Percentiles rank a stretch among this genome's conserved stretches.
Conservation (phyloP, 1,284 basidiomycete genomes). For the Microbotryomycetes sp. region DNA sequence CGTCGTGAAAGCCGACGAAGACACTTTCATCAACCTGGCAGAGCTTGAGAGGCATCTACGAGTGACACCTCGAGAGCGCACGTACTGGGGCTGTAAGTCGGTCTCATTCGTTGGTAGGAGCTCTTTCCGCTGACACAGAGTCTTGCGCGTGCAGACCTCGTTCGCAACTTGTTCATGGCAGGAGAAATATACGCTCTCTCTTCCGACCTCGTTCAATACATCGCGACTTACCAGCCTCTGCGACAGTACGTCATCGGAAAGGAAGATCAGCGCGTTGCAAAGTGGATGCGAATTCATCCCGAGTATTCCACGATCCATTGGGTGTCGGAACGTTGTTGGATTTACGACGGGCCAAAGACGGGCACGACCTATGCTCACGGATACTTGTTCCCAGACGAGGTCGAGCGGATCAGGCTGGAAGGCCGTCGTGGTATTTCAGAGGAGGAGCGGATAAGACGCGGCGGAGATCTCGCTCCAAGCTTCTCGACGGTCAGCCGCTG, state of each 20-base stretch:
- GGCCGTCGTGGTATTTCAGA: slow-evolving; percentile 39
- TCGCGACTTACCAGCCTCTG: slow-evolving; percentile 64
- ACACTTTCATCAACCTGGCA: slow-evolving; percentile 85
- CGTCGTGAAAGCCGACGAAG: slow-evolving; percentile 87
- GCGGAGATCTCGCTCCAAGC: slow-evolving; percentile 33
- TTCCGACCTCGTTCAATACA: slow-evolving; percentile 81
- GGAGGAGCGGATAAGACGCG: slow-evolving; percentile 37
- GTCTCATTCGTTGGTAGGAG: neutral
- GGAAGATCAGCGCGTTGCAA: slow-evolving; percentile 88
- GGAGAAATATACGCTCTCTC: slow-evolving; percentile 91
- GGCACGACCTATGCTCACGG: slow-evolving; percentile 89
- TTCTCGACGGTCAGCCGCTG: slow-evolving; percentile 83
- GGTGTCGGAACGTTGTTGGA: slow-evolving; percentile 90
- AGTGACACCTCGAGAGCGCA: slow-evolving; percentile 60
- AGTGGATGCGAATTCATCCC: slow-evolving; percentile 89
- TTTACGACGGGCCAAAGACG: slow-evolving; percentile 92
- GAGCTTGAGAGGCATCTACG: slow-evolving; percentile 81
- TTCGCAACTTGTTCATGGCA: slow-evolving; percentile 91
- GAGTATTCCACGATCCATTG: slow-evolving; percentile 71
- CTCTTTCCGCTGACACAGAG: neutral
- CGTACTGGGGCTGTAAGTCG: slow-evolving; percentile 77
- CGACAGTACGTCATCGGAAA: slow-evolving; percentile 67
- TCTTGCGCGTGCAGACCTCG: slow-evolving; percentile 52
- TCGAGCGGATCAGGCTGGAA: slow-evolving; percentile 54
- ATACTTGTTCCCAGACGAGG: slow-evolving; percentile 91